Percentiles rank a stretch among this genome's conserved stretches.
Evolutionary conservation across 2,329 filamentous ascomycete species (phyloP).

Genomic region (Colletotrichum filicis): DNA sequence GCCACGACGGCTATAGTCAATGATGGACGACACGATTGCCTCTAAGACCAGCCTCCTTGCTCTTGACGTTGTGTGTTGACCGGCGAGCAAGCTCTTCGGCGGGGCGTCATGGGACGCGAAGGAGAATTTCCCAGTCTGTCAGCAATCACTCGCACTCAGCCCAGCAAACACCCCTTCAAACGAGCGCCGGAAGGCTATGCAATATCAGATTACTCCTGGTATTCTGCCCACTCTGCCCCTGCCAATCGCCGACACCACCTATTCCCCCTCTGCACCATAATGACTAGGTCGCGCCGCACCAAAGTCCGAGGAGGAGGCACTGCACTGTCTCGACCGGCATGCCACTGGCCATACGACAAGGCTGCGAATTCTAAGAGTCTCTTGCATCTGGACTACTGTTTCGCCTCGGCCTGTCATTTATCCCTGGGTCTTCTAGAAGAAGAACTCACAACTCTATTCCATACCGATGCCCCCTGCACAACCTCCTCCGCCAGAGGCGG

Average conservation of each 20-base stretch:
- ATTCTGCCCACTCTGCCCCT: constrained; percentile 11
- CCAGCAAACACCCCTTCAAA: constrained; percentile 30
- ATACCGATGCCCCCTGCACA: constrained; percentile 6
- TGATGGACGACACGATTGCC: neutral
- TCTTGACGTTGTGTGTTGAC: neutral
- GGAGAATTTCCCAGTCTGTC: neutral
- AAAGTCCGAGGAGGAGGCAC: constrained; percentile 16
- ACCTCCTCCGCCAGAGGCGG: constrained; percentile 15
- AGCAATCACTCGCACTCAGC: neutral
- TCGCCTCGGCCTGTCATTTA: constrained; percentile 18
- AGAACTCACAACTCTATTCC: constrained; percentile 7
- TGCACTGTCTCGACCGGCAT: constrained; percentile 9
- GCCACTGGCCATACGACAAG: constrained; percentile 22
- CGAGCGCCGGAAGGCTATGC: constrained; percentile 30
- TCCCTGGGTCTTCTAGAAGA: constrained; percentile 8
- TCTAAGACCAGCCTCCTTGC: neutral
- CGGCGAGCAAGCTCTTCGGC: neutral
- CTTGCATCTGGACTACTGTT: constrained; percentile 8
- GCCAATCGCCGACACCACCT: neutral
- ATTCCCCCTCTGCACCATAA: neutral
- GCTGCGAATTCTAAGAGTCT: constrained; percentile 14
- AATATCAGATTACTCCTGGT: constrained; percentile 8
- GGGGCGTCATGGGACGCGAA: constrained; percentile 4
- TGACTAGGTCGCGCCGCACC: constrained; percentile 23
- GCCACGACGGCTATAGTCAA: constrained; percentile 4